Base-by-base conservation (phyloP, 371 early-diverging fungal species). In the Saksenaea vasiformis region DNA sequence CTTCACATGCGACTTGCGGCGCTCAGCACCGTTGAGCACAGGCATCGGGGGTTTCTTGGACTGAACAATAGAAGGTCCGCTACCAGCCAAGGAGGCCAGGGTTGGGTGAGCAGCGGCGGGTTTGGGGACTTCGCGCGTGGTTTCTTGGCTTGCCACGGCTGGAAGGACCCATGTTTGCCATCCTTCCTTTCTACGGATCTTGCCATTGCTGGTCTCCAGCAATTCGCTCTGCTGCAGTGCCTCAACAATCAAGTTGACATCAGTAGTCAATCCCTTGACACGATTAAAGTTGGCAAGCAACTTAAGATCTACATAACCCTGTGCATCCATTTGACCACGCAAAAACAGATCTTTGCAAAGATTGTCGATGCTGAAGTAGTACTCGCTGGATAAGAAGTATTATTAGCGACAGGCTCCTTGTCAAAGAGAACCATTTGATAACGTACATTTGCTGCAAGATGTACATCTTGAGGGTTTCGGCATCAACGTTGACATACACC, bases 321-420 rank as follows among this genome's bases (percentile, higher is more conserved):
- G 82, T 1, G 74, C 58, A 61, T 93, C 87, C 97, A 98, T 98
- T 74, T 87, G 94, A 31, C 83, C 80, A 56, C 98, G 91, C 83
- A 98, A 92, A 73, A 86, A 97, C 17, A 95, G 79, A 70, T 98
- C 98, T 61, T 91, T 91, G 87, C 94, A 93, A 53, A 98, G 77
- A 72, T 98, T 98, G 58, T 96, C 97, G 54, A 94, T 87, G 63
- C 95, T 95, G 65, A 97, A 97, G 82, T 98, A 98, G 77, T 93
- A 92, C 65, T 93, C 94, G 74, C 87, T 87, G 63, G 9, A 55
- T 31, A 53, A 22, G 19, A 58, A 54, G 14, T 58, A 56, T 63
- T 56, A 56, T 43, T 39, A 53, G 11, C 35, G 13, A 35, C 36
- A 3, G 14, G 34, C 13, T 8, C 24, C 37, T 37, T 13, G 5